phyloP scores from a whole-genome alignment of 83 land plant genomes.

The Diphasiastrum complanatum region DNA sequence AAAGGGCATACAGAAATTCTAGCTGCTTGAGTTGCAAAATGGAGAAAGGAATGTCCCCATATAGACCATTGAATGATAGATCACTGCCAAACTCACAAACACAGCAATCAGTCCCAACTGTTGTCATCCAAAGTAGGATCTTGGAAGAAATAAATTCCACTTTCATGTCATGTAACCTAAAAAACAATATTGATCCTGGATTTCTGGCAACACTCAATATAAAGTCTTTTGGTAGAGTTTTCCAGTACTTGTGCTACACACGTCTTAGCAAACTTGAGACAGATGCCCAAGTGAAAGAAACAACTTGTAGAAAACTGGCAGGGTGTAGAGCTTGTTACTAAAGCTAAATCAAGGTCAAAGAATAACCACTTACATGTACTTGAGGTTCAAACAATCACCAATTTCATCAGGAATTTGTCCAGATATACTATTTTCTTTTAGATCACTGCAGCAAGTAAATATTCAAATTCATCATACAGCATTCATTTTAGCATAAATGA shows the following conservation, averaged over 20 bases:
- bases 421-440: conserved; percentile 59
- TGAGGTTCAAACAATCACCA: conserved; percentile 70
- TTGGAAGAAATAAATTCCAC: no score
- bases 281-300: no score
- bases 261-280: no score
- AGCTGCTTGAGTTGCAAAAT: conserved; percentile 71
- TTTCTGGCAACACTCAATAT: no score
- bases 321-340: no score
- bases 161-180: no score
- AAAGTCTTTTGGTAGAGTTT: no score
- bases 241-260: no score
- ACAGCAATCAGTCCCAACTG: background rate
- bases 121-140: background rate
- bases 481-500: no score
- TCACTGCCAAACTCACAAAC: conserved; percentile 22
- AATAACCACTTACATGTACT: conserved; percentile 65
- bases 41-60: conserved; percentile 80
- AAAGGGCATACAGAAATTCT: conserved; percentile 48
- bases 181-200: no score
- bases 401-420: conserved; percentile 95
- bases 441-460: conserved; percentile 44
- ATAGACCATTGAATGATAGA: conserved; percentile 31
- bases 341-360: no score
- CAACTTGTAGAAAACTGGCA: no score
- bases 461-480: background rate